phyloP scores from a whole-genome alignment of 345 rosid genomes.

The Cardamine resedifolia region DNA sequence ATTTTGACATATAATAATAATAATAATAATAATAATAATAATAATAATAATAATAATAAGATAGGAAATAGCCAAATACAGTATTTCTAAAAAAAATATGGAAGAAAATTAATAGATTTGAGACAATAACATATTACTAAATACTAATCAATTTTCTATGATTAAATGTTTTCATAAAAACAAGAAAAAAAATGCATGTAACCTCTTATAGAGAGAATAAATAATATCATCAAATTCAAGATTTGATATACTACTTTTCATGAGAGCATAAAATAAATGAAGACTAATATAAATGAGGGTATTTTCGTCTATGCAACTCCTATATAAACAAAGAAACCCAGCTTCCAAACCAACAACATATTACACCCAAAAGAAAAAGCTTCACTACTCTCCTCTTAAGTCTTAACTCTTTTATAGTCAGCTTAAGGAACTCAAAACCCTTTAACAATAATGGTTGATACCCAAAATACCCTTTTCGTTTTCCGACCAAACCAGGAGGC shows the following conservation, averaged over 20 bases:
- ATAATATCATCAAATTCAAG: background rate
- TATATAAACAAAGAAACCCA: conserved; percentile 16
- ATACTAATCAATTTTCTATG: background rate
- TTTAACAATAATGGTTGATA: conserved; percentile 17
- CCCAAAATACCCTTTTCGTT: conserved; percentile 8
- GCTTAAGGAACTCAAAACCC: background rate
- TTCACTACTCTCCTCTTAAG: background rate
- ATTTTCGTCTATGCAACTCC: conserved; percentile 5
- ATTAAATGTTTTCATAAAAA: too few relatives aligned
- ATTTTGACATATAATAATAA: too few relatives aligned
- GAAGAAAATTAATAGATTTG: background rate
- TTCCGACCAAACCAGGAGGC: conserved; percentile 10
- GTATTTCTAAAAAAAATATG: background rate
- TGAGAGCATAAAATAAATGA: background rate
- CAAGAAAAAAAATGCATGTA: too few relatives aligned
- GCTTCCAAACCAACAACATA: conserved; percentile 6
- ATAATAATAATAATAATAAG: too few relatives aligned
- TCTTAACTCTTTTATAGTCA: background rate
- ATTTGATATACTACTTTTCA: background rate
- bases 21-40: too few relatives aligned
- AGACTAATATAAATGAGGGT: background rate
- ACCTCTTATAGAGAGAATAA: too few relatives aligned
- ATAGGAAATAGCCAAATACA: background rate
- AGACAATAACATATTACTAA: too few relatives aligned
- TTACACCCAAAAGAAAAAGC: background rate